phyloP scores from a whole-genome alignment of 345 rosid genomes.

The Gossypium anomalum region DNA sequence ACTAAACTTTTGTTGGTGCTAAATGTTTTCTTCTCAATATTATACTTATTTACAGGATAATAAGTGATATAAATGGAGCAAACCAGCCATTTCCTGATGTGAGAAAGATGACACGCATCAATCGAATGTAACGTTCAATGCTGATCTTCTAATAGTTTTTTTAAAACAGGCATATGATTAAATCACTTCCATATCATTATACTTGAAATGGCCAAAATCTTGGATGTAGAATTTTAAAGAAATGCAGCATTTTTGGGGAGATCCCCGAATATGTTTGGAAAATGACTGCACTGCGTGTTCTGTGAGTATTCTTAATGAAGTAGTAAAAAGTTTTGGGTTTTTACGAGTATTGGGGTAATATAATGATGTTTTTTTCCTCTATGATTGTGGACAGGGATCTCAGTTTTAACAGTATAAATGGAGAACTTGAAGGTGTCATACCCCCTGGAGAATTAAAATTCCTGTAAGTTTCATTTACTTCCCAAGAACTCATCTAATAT shows the following conservation, averaged over 20 bases:
- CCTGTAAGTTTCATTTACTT: slow-evolving; percentile 5
- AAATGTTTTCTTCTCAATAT: background rate
- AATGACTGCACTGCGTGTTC: slow-evolving; percentile 4
- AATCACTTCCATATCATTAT: background rate
- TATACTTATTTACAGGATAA: slow-evolving; percentile 34
- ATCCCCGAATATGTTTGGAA: slow-evolving; percentile 34
- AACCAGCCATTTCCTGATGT: slow-evolving; percentile 41
- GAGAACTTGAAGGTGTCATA: slow-evolving; percentile 17
- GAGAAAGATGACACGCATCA: slow-evolving; percentile 23
- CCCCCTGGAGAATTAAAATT: slow-evolving; percentile 5
- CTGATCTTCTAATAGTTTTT: background rate
- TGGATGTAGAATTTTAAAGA: slow-evolving; percentile 33
- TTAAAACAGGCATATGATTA: background rate
- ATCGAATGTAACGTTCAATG: slow-evolving; percentile 20
- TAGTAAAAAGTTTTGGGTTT: background rate
- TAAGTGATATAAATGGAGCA: slow-evolving; percentile 43
- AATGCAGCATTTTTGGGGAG: slow-evolving; percentile 28
- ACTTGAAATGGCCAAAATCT: background rate
- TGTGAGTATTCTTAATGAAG: slow-evolving; percentile 23
- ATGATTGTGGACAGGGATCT: slow-evolving; percentile 27
- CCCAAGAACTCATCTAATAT: background rate
- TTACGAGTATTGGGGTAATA: background rate
- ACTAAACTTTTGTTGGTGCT: background rate
- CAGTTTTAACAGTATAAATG: slow-evolving; percentile 24
- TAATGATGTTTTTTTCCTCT: background rate